Conservation (phyloP, 306 rosid species). For the Mucuna pruriens region DNA sequence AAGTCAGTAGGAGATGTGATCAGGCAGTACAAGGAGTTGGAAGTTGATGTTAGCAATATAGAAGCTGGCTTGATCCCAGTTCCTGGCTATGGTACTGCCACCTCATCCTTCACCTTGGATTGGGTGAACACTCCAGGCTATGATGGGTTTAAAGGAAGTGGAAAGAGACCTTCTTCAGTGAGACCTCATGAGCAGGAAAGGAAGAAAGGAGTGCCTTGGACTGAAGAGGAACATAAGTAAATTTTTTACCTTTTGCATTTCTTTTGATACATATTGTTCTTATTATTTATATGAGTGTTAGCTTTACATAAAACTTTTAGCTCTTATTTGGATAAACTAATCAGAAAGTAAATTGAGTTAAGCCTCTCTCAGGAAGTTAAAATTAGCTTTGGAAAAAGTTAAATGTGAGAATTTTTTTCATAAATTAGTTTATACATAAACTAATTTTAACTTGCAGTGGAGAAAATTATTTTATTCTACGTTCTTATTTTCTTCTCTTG, state of each 20-base stretch:
- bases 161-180: constrained; percentile 61
- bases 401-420: too few relatives aligned
- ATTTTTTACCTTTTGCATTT: constrained; percentile 20
- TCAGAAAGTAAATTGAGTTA: too few relatives aligned
- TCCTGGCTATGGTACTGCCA: constrained; percentile 64
- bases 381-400: too few relatives aligned
- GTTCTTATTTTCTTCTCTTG: too few relatives aligned
- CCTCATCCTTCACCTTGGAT: constrained; percentile 72
- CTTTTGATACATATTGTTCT: background rate
- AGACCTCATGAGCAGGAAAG: constrained; percentile 75
- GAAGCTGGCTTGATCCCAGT: constrained; percentile 86
- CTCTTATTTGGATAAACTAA: too few relatives aligned
- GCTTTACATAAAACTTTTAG: too few relatives aligned
- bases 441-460: too few relatives aligned
- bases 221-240: constrained; percentile 96
- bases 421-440: too few relatives aligned
- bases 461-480: too few relatives aligned
- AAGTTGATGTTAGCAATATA: constrained; percentile 74
- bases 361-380: too few relatives aligned
- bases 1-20: constrained; percentile 74
- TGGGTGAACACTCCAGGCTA: constrained; percentile 64
- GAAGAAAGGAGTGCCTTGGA: constrained; percentile 97
- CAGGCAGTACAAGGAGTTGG: constrained; percentile 73
- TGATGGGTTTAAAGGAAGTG: constrained; percentile 63
- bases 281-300: background rate